Evolutionary conservation across 1,284 basidiomycete species (phyloP), one percentile per base, ranked within the genome.

Genomic region (Retiboletus flavoniger): DNA sequence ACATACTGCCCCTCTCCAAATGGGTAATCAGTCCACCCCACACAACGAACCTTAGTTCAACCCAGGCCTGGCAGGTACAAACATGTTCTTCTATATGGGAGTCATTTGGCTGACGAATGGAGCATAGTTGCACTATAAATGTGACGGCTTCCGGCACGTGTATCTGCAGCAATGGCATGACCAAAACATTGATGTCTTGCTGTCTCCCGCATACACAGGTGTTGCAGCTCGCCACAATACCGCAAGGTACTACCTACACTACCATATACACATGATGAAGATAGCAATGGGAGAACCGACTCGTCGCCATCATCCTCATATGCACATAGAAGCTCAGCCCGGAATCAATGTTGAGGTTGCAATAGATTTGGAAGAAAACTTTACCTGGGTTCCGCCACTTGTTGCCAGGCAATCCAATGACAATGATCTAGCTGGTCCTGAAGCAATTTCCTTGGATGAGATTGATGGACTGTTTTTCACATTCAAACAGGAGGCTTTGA

Each of bases 11-110:
- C 13, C 50, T 74, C 26, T 61, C 55, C 7, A 66, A 72, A 51
- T 74, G 67, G 66, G 64, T 59, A 1, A 60, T 67, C 29, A 67
- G 59, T 19, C 60, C 60, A 26, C 59, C 64, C 5, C 16, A 54
- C 21, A 62, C 69, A 17, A 70, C 57, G 50, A 56, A 61, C 2
- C 62, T 72, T 9, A 63, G 50, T 7, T 51, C 60, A 9, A 55
- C 55, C 16, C 59, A 72, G 47, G 31, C 67, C 6, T 71, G 72
- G 72, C 62, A 72, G 60, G 71, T 73, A 47, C 0, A 60, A 47
- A n/a, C 17, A 19, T 14, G 10, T 42, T 40, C 7, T 7, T 3
- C 17, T 8, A 38, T 31, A 16, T 6, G 24, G 7, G 1, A 3
- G 24, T 24, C 1, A 3, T 21, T 34, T 4, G 14, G 24, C 1